A percentile compares a stretch with the other conserved stretches of the same genome.
Evolutionary conservation across 495 filamentous ascomycete species (phyloP).

Genomic region (Xylaria cubensis): DNA sequence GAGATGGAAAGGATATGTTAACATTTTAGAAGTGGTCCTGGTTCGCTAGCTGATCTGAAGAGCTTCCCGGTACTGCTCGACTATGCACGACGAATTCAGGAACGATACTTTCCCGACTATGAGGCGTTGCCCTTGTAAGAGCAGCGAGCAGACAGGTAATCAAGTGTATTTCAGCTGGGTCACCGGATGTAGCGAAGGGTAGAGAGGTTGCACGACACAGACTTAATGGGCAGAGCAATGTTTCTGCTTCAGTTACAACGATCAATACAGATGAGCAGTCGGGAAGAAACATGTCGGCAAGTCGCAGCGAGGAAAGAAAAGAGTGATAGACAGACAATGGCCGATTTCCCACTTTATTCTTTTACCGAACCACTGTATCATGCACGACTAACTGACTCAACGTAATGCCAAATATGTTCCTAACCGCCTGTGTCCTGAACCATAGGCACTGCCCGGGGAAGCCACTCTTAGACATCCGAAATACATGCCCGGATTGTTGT

Average conservation of each 20-base stretch:
- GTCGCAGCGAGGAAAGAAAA: background rate
- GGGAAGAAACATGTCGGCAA: background rate
- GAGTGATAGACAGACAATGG: background rate
- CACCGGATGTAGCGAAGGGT: background rate
- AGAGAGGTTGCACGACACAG: background rate
- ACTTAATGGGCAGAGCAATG: background rate
- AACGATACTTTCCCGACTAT: conserved; percentile 67
- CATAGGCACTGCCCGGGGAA: background rate
- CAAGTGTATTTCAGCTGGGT: background rate
- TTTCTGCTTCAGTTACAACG: background rate
- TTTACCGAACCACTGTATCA: background rate
- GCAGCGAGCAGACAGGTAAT: background rate
- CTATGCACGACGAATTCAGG: conserved; percentile 64
- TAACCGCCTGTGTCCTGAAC: conserved; percentile 6
- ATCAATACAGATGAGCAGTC: background rate
- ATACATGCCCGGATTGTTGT: background rate
- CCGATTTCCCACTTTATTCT: background rate
- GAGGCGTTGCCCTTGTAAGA: conserved; percentile 32
- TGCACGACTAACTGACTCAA: background rate
- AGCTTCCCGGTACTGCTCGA: conserved; percentile 57
- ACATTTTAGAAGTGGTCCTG: conserved; percentile 50
- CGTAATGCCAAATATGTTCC: conserved; percentile 9
- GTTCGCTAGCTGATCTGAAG: conserved; percentile 50
- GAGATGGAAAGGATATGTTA: background rate
- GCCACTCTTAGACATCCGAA: background rate